A percentile compares a stretch with the other conserved stretches of the same genome.
These are phyloP conservation scores for Cryphonectria carpinicola DNA, from an alignment of 2,329 filamentous ascomycete species.

Conservation along the genomic window DNA sequence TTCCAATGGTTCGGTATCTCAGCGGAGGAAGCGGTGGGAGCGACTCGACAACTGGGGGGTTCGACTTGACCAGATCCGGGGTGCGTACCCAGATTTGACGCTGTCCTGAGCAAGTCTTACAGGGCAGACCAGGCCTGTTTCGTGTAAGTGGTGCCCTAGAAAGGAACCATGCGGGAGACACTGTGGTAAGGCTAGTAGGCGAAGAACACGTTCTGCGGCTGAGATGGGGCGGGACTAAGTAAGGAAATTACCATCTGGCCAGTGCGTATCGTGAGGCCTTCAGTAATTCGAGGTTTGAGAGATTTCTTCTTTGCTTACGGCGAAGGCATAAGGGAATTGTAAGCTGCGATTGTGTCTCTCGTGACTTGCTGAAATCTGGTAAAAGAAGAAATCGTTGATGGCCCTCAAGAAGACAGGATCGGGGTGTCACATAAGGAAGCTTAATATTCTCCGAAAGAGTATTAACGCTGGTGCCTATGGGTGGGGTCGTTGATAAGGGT, in stretches of 20 bases:
- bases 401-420: background rate
- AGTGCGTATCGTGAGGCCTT: background rate
- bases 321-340: background rate
- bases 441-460: background rate
- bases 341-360: background rate
- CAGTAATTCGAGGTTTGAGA: background rate
- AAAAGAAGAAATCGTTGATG: background rate
- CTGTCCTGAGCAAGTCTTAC: background rate
- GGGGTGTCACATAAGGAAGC: background rate
- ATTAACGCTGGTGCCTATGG: background rate
- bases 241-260: background rate
- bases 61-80: background rate
- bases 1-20: background rate
- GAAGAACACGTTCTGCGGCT: background rate
- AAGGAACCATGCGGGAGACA: background rate
- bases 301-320: background rate
- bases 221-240: background rate
- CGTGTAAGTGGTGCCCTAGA: background rate
- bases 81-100: background rate
- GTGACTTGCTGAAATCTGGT: background rate
- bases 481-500: conserved; percentile 2
- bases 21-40: background rate
- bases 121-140: background rate
- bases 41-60: background rate
- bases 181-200: background rate